Evolutionary conservation across 2,329 filamentous ascomycete species (phyloP).

Genomic region (Sarocladium oryzae): DNA sequence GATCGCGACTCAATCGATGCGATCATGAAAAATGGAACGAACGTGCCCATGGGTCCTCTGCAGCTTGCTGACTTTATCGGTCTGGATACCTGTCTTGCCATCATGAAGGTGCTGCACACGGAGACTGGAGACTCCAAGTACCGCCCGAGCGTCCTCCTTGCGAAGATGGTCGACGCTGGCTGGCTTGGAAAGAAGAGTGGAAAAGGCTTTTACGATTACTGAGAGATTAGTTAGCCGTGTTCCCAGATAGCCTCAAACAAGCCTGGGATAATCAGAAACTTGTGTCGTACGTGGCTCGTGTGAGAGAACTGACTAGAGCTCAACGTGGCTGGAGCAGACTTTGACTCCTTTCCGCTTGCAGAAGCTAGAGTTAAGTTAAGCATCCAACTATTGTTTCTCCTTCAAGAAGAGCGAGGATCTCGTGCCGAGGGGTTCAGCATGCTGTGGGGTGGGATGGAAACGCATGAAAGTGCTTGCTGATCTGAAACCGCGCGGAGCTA

Average conservation of each 20-base stretch:
- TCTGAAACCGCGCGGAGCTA: conserved; percentile 4
- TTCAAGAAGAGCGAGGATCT: not conserved
- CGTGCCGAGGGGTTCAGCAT: not conserved
- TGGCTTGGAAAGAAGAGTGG: conserved; percentile 98
- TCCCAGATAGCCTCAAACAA: conserved; percentile 3
- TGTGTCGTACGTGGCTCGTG: not conserved
- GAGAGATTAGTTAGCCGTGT: conserved; percentile 15
- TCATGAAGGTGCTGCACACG: conserved; percentile 89
- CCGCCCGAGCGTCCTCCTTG: conserved; percentile 75
- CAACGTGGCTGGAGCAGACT: not conserved
- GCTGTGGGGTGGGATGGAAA: not conserved
- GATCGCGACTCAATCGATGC: conserved; percentile 85
- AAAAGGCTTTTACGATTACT: conserved; percentile 93
- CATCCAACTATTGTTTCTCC: not conserved
- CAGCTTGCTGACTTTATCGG: conserved; percentile 96
- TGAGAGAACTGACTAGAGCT: not conserved
- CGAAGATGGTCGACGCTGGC: conserved; percentile 95
- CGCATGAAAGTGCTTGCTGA: conserved; percentile 3
- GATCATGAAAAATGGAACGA: conserved; percentile 99
- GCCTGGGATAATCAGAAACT: not conserved
- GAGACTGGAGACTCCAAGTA: conserved; percentile 97
- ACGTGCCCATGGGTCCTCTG: conserved; percentile 95
- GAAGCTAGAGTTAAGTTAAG: conserved; percentile 5
- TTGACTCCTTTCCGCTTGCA: not conserved
- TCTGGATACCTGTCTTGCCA: conserved; percentile 88